Percentiles rank a stretch among this genome's conserved stretches.
phyloP scores from a whole-genome alignment of 495 filamentous ascomycete genomes.

The Parathielavia hyrcaniae region DNA sequence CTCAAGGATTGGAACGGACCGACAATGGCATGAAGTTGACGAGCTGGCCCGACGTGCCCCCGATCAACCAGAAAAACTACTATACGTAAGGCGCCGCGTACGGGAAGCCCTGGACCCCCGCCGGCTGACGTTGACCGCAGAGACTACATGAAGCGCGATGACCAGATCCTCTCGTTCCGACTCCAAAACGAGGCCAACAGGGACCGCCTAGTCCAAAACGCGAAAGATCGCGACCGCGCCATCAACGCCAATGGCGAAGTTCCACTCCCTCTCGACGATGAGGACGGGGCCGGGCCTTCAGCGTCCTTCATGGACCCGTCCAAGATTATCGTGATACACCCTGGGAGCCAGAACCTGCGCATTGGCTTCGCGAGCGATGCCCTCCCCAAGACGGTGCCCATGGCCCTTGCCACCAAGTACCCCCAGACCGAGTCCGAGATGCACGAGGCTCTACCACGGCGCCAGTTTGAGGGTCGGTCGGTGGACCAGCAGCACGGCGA shows the following conservation, averaged over 20 bases:
- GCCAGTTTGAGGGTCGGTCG: conserved; percentile 65
- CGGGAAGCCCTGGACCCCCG: not conserved
- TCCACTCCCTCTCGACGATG: conserved; percentile 51
- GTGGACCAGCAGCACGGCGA: conserved; percentile 80
- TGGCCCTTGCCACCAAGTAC: conserved; percentile 78
- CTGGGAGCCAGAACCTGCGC: conserved; percentile 94
- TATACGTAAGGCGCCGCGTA: conserved; percentile 70
- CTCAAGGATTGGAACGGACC: conserved; percentile 78
- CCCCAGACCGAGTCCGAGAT: conserved; percentile 75
- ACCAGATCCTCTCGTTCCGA: conserved; percentile 84
- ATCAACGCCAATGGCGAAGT: conserved; percentile 63
- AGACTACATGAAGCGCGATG: conserved; percentile 96
- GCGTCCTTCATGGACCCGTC: conserved; percentile 60
- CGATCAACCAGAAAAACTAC: conserved; percentile 99
- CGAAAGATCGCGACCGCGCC: conserved; percentile 79
- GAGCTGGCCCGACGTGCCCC: conserved; percentile 82
- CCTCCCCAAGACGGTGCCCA: conserved; percentile 86
- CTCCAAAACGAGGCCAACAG: conserved; percentile 76
- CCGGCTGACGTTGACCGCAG: conserved; percentile 41
- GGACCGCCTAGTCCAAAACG: conserved; percentile 70
- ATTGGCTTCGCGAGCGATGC: conserved; percentile 93
- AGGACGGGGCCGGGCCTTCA: conserved; percentile 52
- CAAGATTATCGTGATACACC: conserved; percentile 91
- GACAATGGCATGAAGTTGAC: conserved; percentile 96
- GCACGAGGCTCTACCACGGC: conserved; percentile 76